These are phyloP conservation scores for Phascolomyces articulosus DNA, from an alignment of 371 early-diverging fungal species.

Conservation along the genomic window DNA sequence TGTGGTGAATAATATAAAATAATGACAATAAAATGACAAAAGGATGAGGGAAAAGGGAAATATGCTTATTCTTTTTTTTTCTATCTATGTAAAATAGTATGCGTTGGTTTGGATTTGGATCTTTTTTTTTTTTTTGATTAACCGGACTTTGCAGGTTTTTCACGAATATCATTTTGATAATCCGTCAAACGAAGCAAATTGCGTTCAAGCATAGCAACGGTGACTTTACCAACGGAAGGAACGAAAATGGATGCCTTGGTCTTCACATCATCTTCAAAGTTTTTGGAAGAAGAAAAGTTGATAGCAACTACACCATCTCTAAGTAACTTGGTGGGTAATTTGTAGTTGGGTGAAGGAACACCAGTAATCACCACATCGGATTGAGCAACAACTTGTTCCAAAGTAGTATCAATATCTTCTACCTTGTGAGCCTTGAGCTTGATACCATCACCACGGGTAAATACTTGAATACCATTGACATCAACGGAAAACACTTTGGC, in stretches of 20 bases:
- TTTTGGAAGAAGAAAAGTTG: conserved; percentile 92
- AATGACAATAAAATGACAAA: background rate
- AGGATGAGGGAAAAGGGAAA: background rate
- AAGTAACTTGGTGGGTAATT: conserved; percentile 79
- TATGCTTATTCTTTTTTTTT: too few relatives aligned
- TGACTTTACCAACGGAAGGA: conserved; percentile 96
- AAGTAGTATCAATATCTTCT: conserved; percentile 66
- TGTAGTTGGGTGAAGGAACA: conserved; percentile 88
- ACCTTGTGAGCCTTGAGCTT: conserved; percentile 81
- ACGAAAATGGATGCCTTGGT: conserved; percentile 91
- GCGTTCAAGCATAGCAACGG: conserved; percentile 95
- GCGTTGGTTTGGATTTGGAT: too few relatives aligned
- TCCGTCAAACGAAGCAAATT: conserved; percentile 88
- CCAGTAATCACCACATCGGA: conserved; percentile 98
- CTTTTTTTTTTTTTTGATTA: background rate
- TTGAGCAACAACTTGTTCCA: conserved; percentile 79
- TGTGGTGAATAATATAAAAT: too few relatives aligned
- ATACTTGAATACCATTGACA: conserved; percentile 86
- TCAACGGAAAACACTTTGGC: conserved; percentile 96
- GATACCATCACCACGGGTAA: conserved; percentile 84
- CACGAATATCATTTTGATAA: conserved; percentile 50
- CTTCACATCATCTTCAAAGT: conserved; percentile 89
- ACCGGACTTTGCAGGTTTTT: conserved; percentile 16
- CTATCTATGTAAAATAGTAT: background rate
- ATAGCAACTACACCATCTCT: conserved; percentile 96